phyloP scores from a whole-genome alignment of 768 basidiomycete species.

The Tricholoma sp. region DNA sequence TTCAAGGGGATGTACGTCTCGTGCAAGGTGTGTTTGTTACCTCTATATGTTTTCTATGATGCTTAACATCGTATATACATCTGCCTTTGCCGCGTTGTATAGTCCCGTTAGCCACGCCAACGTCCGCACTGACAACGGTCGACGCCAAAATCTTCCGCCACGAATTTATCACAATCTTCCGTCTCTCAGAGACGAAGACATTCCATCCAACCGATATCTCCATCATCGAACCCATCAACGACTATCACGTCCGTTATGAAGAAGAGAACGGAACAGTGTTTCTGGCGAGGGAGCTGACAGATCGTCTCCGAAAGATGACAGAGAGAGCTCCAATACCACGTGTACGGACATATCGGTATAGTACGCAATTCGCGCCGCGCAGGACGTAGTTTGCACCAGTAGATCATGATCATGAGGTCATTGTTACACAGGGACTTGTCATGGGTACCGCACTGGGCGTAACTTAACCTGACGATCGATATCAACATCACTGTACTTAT shows the following conservation, averaged over 20 bases:
- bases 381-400: constrained; percentile 3
- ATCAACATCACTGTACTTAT: too few species aligned
- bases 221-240: constrained; percentile 48
- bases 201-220: constrained; percentile 46
- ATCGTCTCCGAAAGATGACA: constrained; percentile 36
- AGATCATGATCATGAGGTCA: background rate
- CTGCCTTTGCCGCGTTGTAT: background rate
- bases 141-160: constrained; percentile 54
- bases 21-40: constrained; percentile 60
- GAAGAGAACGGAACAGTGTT: constrained; percentile 57
- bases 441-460: background rate
- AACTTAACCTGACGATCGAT: too few species aligned
- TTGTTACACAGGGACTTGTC: background rate
- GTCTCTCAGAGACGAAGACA: constrained; percentile 39
- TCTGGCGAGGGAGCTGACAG: constrained; percentile 47
- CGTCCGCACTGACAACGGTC: constrained; percentile 39
- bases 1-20: constrained; percentile 49
- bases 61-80: background rate
- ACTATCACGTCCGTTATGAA: constrained; percentile 45
- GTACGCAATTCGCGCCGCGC: constrained; percentile 18
- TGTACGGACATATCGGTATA: constrained; percentile 18
- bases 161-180: constrained; percentile 63
- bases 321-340: constrained; percentile 19
- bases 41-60: background rate
- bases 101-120: constrained; percentile 37